phyloP scores from a whole-genome alignment of 139 green algal genomes.

The Tetradesmus lagerheimii region DNA sequence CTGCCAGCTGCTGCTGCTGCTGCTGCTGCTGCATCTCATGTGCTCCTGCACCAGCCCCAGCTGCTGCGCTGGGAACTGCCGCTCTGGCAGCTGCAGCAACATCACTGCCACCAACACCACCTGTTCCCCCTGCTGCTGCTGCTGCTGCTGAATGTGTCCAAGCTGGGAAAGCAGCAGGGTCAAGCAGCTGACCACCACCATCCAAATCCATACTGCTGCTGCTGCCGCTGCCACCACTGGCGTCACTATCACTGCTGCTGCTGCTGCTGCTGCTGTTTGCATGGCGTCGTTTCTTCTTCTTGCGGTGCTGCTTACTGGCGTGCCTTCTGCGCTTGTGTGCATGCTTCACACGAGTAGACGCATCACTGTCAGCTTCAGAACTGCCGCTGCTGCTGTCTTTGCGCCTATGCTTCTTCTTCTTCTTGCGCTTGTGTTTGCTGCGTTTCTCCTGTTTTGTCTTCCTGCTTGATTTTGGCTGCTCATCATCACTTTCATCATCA shows the following conservation, averaged over 20 bases:
- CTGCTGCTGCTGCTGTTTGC: neutral
- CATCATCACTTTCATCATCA: neutral
- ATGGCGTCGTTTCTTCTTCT: constrained; percentile 14
- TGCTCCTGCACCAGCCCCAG: neutral
- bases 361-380: neutral
- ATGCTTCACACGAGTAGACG: no score
- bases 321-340: neutral
- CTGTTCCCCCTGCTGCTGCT: neutral
- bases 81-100: neutral
- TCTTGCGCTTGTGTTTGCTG: neutral
- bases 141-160: neutral
- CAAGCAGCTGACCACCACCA: constrained; percentile 16
- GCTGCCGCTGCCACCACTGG: neutral
- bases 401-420: neutral
- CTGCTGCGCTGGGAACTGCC: neutral
- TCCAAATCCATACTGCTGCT: neutral
- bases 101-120: neutral
- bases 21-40: neutral
- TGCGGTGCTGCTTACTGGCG: neutral
- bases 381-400: neutral
- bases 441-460: neutral
- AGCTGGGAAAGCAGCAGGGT: constrained; percentile 2
- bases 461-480: neutral
- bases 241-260: neutral
- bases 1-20: constrained; percentile 2